Percentiles rank a stretch among this genome's conserved stretches.
These are phyloP conservation scores for Vaccinium macrocarpon DNA, from an alignment of 148 eudicot genomes.

Conservation along the genomic window DNA sequence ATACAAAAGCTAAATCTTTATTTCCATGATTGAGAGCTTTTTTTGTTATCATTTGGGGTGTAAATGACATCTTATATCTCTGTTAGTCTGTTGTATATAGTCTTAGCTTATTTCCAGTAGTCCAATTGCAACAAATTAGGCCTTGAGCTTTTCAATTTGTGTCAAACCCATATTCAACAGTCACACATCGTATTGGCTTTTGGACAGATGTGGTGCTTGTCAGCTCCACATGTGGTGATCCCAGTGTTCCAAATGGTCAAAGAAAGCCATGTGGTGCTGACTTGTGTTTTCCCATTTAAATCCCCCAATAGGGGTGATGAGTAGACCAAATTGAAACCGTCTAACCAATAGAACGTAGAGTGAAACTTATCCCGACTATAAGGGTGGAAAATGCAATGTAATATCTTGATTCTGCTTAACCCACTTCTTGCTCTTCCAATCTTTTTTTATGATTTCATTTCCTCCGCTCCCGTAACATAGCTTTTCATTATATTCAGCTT, in stretches of 20 bases:
- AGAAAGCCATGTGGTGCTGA: background rate
- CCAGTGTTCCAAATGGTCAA: background rate
- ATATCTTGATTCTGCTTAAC: background rate
- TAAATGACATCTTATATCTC: background rate
- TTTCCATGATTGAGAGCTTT: background rate
- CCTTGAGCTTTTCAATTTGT: background rate
- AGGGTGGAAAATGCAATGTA: background rate
- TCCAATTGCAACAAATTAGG: background rate
- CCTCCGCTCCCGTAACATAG: slow-evolving; percentile 11
- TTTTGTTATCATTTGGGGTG: background rate
- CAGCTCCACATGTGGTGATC: background rate
- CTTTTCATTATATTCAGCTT: slow-evolving; percentile 48
- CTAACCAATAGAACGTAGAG: background rate
- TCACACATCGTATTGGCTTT: background rate
- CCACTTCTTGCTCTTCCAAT: background rate
- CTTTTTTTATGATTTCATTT: background rate
- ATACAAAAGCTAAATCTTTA: background rate
- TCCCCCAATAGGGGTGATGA: background rate
- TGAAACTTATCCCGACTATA: background rate
- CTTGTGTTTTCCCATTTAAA: background rate
- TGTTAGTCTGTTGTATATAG: background rate
- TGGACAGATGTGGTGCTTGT: background rate
- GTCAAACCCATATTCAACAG: background rate
- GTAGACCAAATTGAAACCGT: background rate
- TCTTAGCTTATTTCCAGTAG: background rate